Evolutionary conservation across 768 basidiomycete genomes (phyloP), one percentile per base, ranked within the genome.

Genomic region (Solioccasus polychromus): DNA sequence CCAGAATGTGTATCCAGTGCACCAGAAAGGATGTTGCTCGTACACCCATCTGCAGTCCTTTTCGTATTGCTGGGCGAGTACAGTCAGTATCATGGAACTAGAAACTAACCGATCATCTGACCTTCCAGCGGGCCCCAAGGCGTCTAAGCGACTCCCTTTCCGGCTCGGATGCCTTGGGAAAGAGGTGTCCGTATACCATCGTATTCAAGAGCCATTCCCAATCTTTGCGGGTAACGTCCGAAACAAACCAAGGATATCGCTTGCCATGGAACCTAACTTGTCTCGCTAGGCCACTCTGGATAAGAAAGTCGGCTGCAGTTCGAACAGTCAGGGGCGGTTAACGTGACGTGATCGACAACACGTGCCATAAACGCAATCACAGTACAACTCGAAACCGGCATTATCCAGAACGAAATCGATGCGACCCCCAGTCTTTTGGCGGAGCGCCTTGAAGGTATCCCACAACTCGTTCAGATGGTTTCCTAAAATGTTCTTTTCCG

Each of bases 1-100:
- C 89, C 90, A 92, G 73, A 82, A 95, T 31, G 92, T 94, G 71
- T 90, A 94, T 6, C 92, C 93, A n/a, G 91, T 90, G 64, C 90
- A 92, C 90, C 90, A 92, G 75, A 90, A 92, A 9, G 89, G 86
- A 56, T 93, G 91, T 58, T 92, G 87, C 66, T 96, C 92, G 63
- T 94, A 95, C 25, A 91, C 80, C 90, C 91, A 95, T 71, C 80
- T 90, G 29, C 91, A 90, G 61, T 95, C 85, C 61, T 78, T 85
- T 68, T 91, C 91, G 62, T 96, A 96, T 81, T 92, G 78, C 87
- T 89, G 26, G 36, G 41, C 15, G 15, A 35, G 24, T 12, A 11
- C 29, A 17, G 8, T 63, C 39, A 59, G 8, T 25, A 39, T 32
- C 24, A 2, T 7, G 22, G 41, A 31, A 12, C 26, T 28, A 22